Conservation (phyloP, 305 asterid species). For the Fraxinus platypoda region DNA sequence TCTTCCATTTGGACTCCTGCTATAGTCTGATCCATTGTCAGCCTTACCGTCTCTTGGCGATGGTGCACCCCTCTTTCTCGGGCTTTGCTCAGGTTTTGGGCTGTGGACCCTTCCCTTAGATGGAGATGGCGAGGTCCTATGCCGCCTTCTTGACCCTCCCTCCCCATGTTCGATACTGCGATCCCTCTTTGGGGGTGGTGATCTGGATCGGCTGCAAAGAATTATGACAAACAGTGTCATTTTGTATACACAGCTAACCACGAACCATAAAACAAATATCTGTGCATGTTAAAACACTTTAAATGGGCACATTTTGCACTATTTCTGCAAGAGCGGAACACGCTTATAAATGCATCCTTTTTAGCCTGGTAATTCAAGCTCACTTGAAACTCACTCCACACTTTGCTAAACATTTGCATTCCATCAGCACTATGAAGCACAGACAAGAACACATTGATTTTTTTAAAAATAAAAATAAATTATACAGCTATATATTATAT, state of each 20-base stretch:
- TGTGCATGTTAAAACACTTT: background rate
- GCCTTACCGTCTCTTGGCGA: background rate
- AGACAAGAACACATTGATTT: background rate
- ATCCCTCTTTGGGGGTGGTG: constrained; percentile 65
- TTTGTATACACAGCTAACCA: background rate
- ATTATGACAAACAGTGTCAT: background rate
- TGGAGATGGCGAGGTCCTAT: background rate
- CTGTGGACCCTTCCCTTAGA: constrained; percentile 14
- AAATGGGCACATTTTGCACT: background rate
- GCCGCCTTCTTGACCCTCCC: constrained; percentile 3
- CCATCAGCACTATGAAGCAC: background rate
- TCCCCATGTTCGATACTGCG: constrained; percentile 24
- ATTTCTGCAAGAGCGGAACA: background rate
- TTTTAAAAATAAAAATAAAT: background rate
- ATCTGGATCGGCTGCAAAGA: constrained; percentile 68
- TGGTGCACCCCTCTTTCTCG: constrained; percentile 34
- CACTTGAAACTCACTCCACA: background rate
- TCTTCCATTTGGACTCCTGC: constrained; percentile 42
- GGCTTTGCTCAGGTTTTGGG: constrained; percentile 50
- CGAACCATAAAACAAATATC: background rate
- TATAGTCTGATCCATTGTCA: background rate
- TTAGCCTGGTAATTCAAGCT: background rate
- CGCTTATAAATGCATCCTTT: background rate
- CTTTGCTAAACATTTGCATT: background rate
- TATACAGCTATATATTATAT: background rate